Evolutionary conservation across 306 rosid genomes (phyloP).

Genomic region (Cucumis melo): DNA sequence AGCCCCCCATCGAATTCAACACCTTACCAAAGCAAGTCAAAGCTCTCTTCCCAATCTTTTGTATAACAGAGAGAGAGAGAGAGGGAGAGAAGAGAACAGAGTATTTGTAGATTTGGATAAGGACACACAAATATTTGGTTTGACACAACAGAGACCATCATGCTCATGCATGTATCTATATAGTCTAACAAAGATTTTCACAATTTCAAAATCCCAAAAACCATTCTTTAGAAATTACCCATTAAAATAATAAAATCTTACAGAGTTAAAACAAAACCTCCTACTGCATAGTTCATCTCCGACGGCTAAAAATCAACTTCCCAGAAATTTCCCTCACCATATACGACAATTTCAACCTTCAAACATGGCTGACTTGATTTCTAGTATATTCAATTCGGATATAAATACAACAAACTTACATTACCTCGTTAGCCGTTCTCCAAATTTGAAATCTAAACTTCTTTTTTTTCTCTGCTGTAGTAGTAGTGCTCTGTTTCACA

Average conservation of each 20-base stretch:
- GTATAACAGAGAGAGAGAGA: neutral
- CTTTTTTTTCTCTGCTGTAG: neutral
- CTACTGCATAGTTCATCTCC: neutral
- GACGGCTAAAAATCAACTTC: constrained; percentile 4
- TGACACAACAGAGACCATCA: neutral
- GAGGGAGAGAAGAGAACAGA: no score
- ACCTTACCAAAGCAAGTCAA: neutral
- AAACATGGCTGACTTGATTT: constrained; percentile 8
- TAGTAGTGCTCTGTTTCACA: neutral
- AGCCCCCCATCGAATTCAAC: neutral
- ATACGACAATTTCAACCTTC: constrained; percentile 2
- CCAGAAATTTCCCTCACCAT: neutral
- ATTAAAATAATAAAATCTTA: neutral
- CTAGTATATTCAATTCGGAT: neutral
- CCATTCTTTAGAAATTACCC: neutral
- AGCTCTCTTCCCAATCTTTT: neutral
- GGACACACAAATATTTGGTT: neutral
- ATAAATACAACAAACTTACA: neutral
- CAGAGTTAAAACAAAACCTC: neutral
- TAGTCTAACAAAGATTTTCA: neutral
- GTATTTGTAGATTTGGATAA: neutral
- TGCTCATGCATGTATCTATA: neutral
- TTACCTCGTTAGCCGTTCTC: neutral
- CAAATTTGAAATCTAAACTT: neutral
- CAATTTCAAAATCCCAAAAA: neutral